phyloP scores from a whole-genome alignment of 192 early-diverging fungal genomes.

The Entophlyctis helioformis region DNA sequence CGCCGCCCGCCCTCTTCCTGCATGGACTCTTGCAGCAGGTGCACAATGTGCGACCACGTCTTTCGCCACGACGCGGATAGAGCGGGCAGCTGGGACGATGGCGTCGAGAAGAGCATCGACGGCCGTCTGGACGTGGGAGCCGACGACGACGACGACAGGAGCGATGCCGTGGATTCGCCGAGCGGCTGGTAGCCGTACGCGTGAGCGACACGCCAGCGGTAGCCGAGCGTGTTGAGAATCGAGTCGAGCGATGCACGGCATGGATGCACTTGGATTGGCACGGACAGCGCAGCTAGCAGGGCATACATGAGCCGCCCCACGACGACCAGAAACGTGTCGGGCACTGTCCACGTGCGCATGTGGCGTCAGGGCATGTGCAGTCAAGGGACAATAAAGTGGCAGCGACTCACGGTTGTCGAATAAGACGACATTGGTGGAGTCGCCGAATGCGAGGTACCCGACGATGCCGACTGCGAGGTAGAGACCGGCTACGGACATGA shows the following conservation, averaged over 20 bases:
- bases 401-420: slow-evolving; percentile 41
- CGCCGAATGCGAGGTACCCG: slow-evolving; percentile 79
- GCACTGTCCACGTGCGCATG: slow-evolving; percentile 22
- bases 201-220: too few relatives aligned
- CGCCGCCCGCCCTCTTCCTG: too few relatives aligned
- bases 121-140: too few relatives aligned
- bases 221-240: too few relatives aligned
- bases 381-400: neutral
- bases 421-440: slow-evolving; percentile 59
- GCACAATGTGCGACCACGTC: too few relatives aligned
- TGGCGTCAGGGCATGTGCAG: neutral
- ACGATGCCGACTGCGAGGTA: slow-evolving; percentile 70
- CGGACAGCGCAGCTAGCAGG: slow-evolving; percentile 69
- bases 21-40: too few relatives aligned
- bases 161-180: too few relatives aligned
- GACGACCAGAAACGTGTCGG: slow-evolving; percentile 40
- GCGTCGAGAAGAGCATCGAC: too few relatives aligned
- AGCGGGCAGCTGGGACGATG: too few relatives aligned
- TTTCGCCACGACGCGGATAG: too few relatives aligned
- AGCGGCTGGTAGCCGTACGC: too few relatives aligned
- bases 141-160: too few relatives aligned
- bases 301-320: slow-evolving; percentile 68
- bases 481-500: slow-evolving; percentile 49
- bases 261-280: slow-evolving; percentile 79
- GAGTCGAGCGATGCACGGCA: slow-evolving; percentile 75